phyloP scores from a whole-genome alignment of 768 basidiomycete species.

The Russula brevipes region DNA sequence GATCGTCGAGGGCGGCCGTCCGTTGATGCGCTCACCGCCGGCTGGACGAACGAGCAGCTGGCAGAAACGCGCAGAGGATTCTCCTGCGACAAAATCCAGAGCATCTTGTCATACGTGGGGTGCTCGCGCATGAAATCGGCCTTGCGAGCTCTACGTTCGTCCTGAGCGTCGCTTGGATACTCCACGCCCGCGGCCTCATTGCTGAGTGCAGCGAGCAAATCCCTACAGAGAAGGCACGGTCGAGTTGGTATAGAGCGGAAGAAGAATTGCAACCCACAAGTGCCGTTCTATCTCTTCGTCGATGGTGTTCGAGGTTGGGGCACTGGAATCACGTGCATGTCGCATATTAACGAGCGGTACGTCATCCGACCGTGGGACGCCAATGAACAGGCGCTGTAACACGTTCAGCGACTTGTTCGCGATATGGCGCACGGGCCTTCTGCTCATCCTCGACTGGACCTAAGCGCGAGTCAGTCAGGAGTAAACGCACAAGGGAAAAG shows the following conservation, averaged over 20 bases:
- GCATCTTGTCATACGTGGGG: slow-evolving; percentile 83
- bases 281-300: slow-evolving; percentile 70
- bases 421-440: slow-evolving; percentile 45
- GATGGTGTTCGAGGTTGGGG: slow-evolving; percentile 28
- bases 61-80: slow-evolving; percentile 68
- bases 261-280: slow-evolving; percentile 45
- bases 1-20: slow-evolving; percentile 58
- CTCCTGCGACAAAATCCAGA: slow-evolving; percentile 85
- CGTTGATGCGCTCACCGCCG: slow-evolving; percentile 82
- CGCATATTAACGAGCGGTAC: slow-evolving; percentile 57
- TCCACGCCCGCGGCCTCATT: slow-evolving; percentile 46
- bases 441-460: slow-evolving; percentile 5
- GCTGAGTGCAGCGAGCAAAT: slow-evolving; percentile 61
- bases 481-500: not conserved
- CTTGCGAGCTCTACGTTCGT: slow-evolving; percentile 69
- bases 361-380: slow-evolving; percentile 44
- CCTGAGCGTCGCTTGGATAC: slow-evolving; percentile 54
- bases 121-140: slow-evolving; percentile 86
- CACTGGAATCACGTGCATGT: slow-evolving; percentile 33
- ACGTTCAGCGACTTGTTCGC: slow-evolving; percentile 53
- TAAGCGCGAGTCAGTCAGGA: not conserved
- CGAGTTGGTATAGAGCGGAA: not conserved
- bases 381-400: slow-evolving; percentile 63
- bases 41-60: slow-evolving; percentile 82
- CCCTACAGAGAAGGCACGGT: slow-evolving; percentile 38